A percentile compares a stretch with the other conserved stretches of the same genome.
phyloP scores from a whole-genome alignment of 2,329 filamentous ascomycete genomes.

The Colletotrichum lindemuthianum region DNA sequence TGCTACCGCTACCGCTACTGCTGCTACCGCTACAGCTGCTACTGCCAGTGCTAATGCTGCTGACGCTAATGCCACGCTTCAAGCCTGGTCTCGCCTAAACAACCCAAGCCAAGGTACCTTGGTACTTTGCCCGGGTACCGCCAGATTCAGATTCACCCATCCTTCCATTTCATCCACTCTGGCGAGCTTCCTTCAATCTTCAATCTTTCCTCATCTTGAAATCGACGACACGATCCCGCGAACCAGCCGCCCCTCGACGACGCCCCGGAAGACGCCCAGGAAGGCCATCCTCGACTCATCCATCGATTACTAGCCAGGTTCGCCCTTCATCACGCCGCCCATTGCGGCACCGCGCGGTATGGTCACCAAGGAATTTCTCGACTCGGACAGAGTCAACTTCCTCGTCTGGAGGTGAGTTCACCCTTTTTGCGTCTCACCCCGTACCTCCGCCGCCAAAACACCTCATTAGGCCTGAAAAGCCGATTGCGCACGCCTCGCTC shows the following conservation, averaged over 20 bases:
- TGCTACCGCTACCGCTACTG: background rate
- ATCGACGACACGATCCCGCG: constrained; percentile 26
- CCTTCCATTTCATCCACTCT: constrained; percentile 37
- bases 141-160: constrained; percentile 36
- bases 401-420: constrained; percentile 74
- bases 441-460: constrained; percentile 14
- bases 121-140: constrained; percentile 35
- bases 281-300: constrained; percentile 18
- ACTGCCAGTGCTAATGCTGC: constrained; percentile 27
- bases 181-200: constrained; percentile 34
- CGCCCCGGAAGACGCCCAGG: constrained; percentile 14
- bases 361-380: constrained; percentile 70
- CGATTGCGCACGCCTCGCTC: constrained; percentile 28
- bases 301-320: constrained; percentile 2
- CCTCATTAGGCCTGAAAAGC: constrained; percentile 11
- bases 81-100: constrained; percentile 37
- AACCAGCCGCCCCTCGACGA: constrained; percentile 26
- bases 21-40: constrained; percentile 11
- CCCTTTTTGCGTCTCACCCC: constrained; percentile 39
- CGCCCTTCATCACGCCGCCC: constrained; percentile 31
- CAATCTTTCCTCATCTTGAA: constrained; percentile 37
- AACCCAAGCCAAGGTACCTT: background rate
- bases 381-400: constrained; percentile 76
- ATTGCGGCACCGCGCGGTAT: constrained; percentile 35
- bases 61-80: constrained; percentile 36